Base-by-base conservation (phyloP, 192 early-diverging fungal species). In the Rhizoclosmatium sp. region DNA sequence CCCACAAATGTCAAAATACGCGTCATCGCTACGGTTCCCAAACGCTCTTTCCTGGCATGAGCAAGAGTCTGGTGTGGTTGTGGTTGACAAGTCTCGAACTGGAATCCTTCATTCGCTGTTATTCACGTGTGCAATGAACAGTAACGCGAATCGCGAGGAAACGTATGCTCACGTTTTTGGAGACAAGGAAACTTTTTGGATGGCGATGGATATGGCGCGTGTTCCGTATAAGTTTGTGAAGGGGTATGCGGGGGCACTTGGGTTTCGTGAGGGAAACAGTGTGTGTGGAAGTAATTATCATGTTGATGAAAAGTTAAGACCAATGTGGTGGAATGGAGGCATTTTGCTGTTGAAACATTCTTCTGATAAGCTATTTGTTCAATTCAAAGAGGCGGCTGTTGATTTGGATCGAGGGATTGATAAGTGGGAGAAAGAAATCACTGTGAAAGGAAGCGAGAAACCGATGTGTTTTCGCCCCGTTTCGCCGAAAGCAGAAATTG, bases 61-160 rank as follows among this genome's bases (percentile, higher is more conserved):
- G 65, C 84, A 87, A 71, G 91, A 93, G 65, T 89, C 88, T 7
- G 91, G 92, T 12, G 87, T 91, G 2, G 89, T 93, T 2, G 62
- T 91, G 16, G 85, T 92, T 21, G 84, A 93, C 81, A 93, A 93
- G 59, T 69, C 59, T 44, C 79, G 82, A 1, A 75, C 84, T 0
- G 39, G 59, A 9, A 49, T 67, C 47, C 78, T 92, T 48, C 62
- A 89, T 7, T 89, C 87, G 2, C 42, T 93, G 21, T 44, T 93
- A 4, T 80, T 87, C 0, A 83, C 82, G 0, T 90, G 89, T 71
- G 81, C 85, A 58, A 79, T 91, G 81, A 92, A 92, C 64, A 48
- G 47, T 3, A 54, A 73, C 16, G 48, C 39, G 39, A 51, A 54
- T 42, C 41, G 83, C 23, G 71, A 79, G n/a, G 61, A 62, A 19